phyloP scores from a whole-genome alignment of 2,329 filamentous ascomycete genomes.

The Ophiosphaerella narmari region DNA sequence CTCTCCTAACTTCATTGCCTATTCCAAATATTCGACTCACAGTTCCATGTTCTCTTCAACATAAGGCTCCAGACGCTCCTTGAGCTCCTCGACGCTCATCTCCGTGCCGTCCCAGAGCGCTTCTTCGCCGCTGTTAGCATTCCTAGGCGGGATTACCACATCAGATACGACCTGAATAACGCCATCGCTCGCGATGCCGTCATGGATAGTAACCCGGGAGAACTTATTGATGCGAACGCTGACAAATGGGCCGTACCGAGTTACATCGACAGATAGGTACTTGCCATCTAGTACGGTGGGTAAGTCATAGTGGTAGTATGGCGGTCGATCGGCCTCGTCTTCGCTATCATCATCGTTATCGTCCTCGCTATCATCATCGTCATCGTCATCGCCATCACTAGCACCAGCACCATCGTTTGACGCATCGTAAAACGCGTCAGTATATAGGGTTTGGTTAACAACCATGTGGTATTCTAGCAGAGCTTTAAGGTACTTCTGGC shows the following conservation, averaged over 20 bases:
- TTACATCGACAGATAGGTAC: slow-evolving; percentile 72
- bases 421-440: slow-evolving; percentile 74
- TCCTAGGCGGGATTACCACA: slow-evolving; percentile 76
- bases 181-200: slow-evolving; percentile 76
- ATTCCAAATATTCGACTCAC: slow-evolving; percentile 14
- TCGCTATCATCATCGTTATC: slow-evolving; percentile 17
- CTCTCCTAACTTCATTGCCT: neutral
- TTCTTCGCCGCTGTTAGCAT: slow-evolving; percentile 44
- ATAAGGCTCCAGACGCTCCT: slow-evolving; percentile 52
- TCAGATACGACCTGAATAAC: slow-evolving; percentile 77
- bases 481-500: slow-evolving; percentile 75
- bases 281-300: slow-evolving; percentile 72
- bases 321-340: slow-evolving; percentile 21
- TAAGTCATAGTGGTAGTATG: slow-evolving; percentile 69
- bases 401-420: slow-evolving; percentile 30
- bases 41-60: slow-evolving; percentile 40
- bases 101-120: slow-evolving; percentile 53
- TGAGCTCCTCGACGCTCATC: slow-evolving; percentile 65
- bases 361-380: slow-evolving; percentile 5
- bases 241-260: slow-evolving; percentile 68
- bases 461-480: slow-evolving; percentile 80
- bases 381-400: slow-evolving; percentile 17
- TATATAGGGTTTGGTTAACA: slow-evolving; percentile 76
- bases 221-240: slow-evolving; percentile 77
- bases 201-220: slow-evolving; percentile 66